phyloP scores from a whole-genome alignment of 345 rosid species.

The Microthlaspi erraticum region DNA sequence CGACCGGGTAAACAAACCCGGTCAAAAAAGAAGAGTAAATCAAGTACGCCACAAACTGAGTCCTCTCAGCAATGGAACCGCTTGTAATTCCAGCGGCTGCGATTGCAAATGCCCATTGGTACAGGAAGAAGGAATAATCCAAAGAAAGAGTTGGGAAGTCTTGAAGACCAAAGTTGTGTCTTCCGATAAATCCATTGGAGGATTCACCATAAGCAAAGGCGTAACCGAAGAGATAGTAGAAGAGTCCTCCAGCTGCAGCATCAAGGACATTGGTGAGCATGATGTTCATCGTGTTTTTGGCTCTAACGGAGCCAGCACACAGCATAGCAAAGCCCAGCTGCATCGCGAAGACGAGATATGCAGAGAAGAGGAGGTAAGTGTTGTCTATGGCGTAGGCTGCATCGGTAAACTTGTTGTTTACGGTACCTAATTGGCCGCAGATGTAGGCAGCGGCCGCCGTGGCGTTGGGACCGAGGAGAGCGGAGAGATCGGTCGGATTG shows the following conservation, averaged over 20 bases:
- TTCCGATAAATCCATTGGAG: slow-evolving; percentile 81
- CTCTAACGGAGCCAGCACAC: slow-evolving; percentile 94
- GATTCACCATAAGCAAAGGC: slow-evolving; percentile 90
- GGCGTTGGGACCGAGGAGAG: slow-evolving; percentile 62
- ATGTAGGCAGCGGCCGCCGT: slow-evolving; percentile 66
- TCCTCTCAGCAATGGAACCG: slow-evolving; percentile 90
- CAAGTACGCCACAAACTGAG: slow-evolving; percentile 86
- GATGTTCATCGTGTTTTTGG: slow-evolving; percentile 94
- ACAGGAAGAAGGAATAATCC: slow-evolving; percentile 80
- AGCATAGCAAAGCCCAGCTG: slow-evolving; percentile 97
- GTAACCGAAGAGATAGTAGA: slow-evolving; percentile 86
- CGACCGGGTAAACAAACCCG: slow-evolving; percentile 90
- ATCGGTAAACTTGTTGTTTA: slow-evolving; percentile 51
- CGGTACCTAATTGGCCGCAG: slow-evolving; percentile 51
- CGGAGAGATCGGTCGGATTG: slow-evolving; percentile 52
- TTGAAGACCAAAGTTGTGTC: slow-evolving; percentile 67
- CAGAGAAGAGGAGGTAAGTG: slow-evolving; percentile 92
- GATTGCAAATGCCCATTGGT: slow-evolving; percentile 95
- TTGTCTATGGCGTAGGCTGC: slow-evolving; percentile 71
- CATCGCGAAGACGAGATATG: slow-evolving; percentile 92
- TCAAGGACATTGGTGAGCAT: slow-evolving; percentile 97
- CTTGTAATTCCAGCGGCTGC: slow-evolving; percentile 96
- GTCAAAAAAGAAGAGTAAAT: slow-evolving; percentile 85
- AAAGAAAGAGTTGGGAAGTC: slow-evolving; percentile 37
- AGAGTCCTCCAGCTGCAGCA: slow-evolving; percentile 88